phyloP scores from a whole-genome alignment of 306 rosid genomes.

The Fragaria nilgerrensis region DNA sequence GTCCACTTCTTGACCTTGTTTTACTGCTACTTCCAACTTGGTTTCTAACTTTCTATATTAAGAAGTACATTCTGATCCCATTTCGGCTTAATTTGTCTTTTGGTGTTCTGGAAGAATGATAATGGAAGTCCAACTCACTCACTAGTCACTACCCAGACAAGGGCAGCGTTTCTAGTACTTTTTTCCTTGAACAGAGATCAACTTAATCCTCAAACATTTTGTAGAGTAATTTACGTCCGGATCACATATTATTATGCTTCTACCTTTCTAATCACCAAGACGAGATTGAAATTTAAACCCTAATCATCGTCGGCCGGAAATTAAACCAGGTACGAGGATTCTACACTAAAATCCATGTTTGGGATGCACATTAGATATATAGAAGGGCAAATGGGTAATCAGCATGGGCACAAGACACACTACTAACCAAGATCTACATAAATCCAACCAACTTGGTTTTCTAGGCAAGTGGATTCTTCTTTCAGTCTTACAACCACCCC shows the following conservation, averaged over 20 bases:
- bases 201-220: too few species aligned
- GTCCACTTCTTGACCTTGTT: not conserved
- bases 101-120: not conserved
- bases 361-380: not conserved
- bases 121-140: too few species aligned
- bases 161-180: too few species aligned
- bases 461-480: slow-evolving; percentile 7
- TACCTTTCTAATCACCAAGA: too few species aligned
- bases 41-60: not conserved
- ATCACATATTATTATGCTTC: too few species aligned
- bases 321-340: too few species aligned
- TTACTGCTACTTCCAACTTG: slow-evolving; percentile 23
- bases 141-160: too few species aligned
- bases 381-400: slow-evolving; percentile 9
- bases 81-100: slow-evolving; percentile 8
- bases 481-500: slow-evolving; percentile 29
- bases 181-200: too few species aligned
- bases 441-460: slow-evolving; percentile 11
- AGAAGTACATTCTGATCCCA: not conserved
- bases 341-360: not conserved
- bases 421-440: slow-evolving; percentile 17
- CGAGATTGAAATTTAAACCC: too few species aligned
- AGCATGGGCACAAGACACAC: slow-evolving; percentile 11
- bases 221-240: too few species aligned
- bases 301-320: too few species aligned